Percentiles rank a stretch among this genome's conserved stretches.
These are phyloP conservation scores for Amylocystis lapponica DNA, from an alignment of 768 basidiomycete genomes.

Conservation along the genomic window DNA sequence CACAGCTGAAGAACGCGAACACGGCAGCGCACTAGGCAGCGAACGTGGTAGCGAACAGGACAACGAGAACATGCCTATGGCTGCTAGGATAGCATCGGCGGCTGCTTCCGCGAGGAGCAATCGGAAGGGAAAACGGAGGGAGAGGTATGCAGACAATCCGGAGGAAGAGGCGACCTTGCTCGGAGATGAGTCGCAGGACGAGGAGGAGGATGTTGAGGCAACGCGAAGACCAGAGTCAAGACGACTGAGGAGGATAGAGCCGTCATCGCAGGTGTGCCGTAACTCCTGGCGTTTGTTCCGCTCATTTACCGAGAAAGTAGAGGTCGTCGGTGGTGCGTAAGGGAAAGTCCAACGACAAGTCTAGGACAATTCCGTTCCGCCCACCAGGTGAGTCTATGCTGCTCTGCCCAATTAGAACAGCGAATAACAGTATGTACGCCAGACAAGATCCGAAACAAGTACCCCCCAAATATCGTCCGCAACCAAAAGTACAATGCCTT, in stretches of 20 bases:
- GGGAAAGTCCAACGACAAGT: conserved; percentile 51
- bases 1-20: no score
- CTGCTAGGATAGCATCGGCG: conserved; percentile 27
- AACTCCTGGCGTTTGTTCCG: neutral
- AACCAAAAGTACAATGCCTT: conserved; percentile 98
- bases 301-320: conserved; percentile 9
- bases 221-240: conserved; percentile 22
- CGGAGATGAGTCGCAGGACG: conserved; percentile 28
- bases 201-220: conserved; percentile 32
- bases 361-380: conserved; percentile 72
- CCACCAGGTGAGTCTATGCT: conserved; percentile 48
- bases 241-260: conserved; percentile 10
- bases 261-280: conserved; percentile 20
- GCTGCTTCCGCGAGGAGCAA: conserved; percentile 24
- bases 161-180: conserved; percentile 57
- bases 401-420: neutral
- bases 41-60: conserved; percentile 15
- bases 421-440: conserved; percentile 3
- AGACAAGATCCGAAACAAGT: conserved; percentile 70
- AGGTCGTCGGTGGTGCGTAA: conserved; percentile 22
- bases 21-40: conserved; percentile 21
- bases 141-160: conserved; percentile 55
- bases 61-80: conserved; percentile 25
- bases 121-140: conserved; percentile 42
- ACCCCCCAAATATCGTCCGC: conserved; percentile 85